Base-by-base conservation (phyloP, 495 filamentous ascomycete species). In the Chaetomium cochliodes region DNA sequence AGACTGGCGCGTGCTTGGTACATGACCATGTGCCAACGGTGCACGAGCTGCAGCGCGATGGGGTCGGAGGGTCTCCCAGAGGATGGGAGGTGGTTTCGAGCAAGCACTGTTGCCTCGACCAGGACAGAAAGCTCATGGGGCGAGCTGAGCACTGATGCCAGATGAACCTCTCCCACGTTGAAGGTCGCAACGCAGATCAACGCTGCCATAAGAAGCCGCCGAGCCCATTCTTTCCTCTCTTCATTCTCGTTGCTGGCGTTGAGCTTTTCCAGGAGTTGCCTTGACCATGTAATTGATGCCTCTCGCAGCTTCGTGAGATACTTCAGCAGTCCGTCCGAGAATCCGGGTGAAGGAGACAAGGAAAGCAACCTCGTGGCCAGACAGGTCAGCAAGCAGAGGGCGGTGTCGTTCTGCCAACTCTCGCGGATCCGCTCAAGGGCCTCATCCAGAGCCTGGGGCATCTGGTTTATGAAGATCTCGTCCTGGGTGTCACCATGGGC, bases 371-470 rank as follows among this genome's bases (percentile, higher is more conserved):
- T 52, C 3, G 64, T 64, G 41, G 66, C 64, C 16, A 71, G 42
- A 30, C 66, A 65, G 22, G 37, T 23, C 3, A 71, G 42, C 0
- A 71, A 22, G 53, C 63, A 57, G n/a, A 67, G n/a, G 33, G 67
- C 60, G 23, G 50, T 55, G 37, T 58, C 51, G 30, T 69, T 69
- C 52, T 69, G 67, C 67, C 67, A 69, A 30, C 58, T 69, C 16
- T 57, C 51, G 18, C 52, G 44, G 20, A 66, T 16, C 2, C 67
- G 60, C 8, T 37, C 39, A 9, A 69, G 39, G 12, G 67, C 60
- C 1, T 64, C 61, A 5, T 23, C 6, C 20, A 66, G 44, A 47
- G 58, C 53, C 25, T 13, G 8, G n/a, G 65, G 16, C 22, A 59
- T 41, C 4, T 13, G 5, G 23, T 13, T 13, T 11, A 52, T 52